Base-by-base conservation (phyloP, 2,329 filamentous ascomycete genomes). In the Capronia americana region DNA sequence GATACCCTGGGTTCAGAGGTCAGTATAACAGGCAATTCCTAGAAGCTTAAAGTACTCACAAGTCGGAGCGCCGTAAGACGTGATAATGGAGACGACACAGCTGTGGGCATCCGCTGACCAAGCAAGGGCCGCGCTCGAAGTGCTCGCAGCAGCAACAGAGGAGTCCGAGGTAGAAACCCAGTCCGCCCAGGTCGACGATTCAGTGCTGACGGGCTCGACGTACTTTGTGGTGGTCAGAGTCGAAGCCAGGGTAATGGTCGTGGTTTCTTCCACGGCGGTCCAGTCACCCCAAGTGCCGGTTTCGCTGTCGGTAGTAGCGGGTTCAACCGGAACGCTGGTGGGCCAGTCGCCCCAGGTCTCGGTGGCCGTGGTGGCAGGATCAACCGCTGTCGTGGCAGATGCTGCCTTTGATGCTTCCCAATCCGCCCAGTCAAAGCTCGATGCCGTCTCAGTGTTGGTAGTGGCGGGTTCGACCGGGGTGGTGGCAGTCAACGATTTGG, bases 121-220 rank as follows among this genome's bases (percentile, higher is more conserved):
- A 26, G 30, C 24, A 34, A 26, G 46, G 23, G 20, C 10, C 11
- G 30, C 20, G 14, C 58, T 32, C 28, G 58, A 61, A 20, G 53
- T 51, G 20, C 26, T 55, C 20, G 44, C 64, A 28, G 48, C 59
- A 17, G 59, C 62, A 23, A 51, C 57, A 14, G 58, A 30, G 7
- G 51, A 28, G 11, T 57, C 10, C n/a, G 74, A 72, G 50, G 50
- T 46, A 23, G 55, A 46, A 7, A 64, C 55, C 63, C 68, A 71
- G n/a, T 73, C 64, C 54, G 73, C 74, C 41, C 79, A 73, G 6
- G 46, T 53, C 17, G 12, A 24, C 11, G 58, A 61, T 4, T 32
- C 83, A 79, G 85, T 90, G 69, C 91, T 90, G 87, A 90, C 92
- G 83, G 87, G 85, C 73, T 90, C 84, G 74, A 91, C 87, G 73